These are phyloP conservation scores for Naegleria gruberi DNA, from an alignment of 208 protist species.

Conservation along the genomic window DNA sequence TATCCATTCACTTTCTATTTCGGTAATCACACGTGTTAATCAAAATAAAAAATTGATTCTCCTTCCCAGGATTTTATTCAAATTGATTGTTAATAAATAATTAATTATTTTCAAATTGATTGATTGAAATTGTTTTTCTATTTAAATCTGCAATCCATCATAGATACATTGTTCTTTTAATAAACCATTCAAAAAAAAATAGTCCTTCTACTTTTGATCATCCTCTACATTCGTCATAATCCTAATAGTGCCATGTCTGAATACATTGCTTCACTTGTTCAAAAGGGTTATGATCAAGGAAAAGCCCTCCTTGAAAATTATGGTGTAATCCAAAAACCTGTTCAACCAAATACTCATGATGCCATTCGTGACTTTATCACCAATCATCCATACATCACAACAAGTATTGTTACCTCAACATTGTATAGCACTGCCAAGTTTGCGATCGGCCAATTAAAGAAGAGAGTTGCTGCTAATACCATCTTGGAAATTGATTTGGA, in stretches of 20 bases:
- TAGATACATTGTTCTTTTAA: neutral
- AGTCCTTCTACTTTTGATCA: no score
- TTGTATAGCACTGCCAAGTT: neutral
- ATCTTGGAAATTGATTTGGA: neutral
- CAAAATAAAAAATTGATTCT: no score
- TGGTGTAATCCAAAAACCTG: neutral
- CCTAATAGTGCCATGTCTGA: neutral
- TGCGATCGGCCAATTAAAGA: neutral
- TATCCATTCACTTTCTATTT: no score
- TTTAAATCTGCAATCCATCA: neutral
- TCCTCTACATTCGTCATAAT: neutral
- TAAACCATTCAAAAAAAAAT: no score
- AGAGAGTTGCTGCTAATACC: neutral
- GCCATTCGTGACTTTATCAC: neutral
- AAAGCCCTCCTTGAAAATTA: neutral
- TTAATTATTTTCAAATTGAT: no score
- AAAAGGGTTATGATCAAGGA: neutral
- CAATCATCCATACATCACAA: neutral
- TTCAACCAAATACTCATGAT: neutral
- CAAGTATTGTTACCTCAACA: neutral
- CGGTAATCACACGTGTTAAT: no score
- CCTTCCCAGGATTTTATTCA: no score
- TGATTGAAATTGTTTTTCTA: no score
- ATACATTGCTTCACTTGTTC: neutral
- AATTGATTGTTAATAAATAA: no score